Evolutionary conservation across 305 asterid genomes (phyloP).

Genomic region (Salvia sclarea): DNA sequence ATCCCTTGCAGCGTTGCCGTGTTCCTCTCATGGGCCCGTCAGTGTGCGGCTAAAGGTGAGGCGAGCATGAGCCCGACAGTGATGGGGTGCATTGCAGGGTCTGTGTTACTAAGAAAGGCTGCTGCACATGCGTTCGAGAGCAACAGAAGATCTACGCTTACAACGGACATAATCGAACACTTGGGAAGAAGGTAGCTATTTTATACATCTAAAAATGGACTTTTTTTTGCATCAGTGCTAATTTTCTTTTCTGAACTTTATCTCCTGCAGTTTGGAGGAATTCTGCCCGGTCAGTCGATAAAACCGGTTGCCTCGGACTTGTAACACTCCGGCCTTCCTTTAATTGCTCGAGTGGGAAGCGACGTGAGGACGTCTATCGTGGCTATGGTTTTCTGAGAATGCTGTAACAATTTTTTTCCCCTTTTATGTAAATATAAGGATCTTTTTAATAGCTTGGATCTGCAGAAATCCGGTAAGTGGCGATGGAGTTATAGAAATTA

Average conservation of each 20-base stretch:
- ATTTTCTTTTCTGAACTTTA: not conserved
- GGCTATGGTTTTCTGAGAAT: conserved; percentile 10
- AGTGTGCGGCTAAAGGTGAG: conserved; percentile 41
- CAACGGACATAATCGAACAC: conserved; percentile 75
- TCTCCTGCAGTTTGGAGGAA: conserved; percentile 69
- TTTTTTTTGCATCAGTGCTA: not conserved
- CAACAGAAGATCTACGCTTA: conserved; percentile 82
- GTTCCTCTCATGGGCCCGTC: conserved; percentile 83
- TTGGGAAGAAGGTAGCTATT: conserved; percentile 62
- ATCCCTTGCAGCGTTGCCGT: conserved; percentile 76
- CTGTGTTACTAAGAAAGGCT: conserved; percentile 73
- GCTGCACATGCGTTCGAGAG: conserved; percentile 71
- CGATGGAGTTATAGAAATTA: too few species aligned
- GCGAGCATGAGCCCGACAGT: conserved; percentile 50
- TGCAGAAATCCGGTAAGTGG: too few species aligned
- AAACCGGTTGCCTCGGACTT: not conserved
- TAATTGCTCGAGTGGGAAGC: not conserved
- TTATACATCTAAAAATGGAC: not conserved
- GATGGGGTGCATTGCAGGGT: conserved; percentile 81
- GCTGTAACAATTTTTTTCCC: too few species aligned
- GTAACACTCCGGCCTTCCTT: not conserved
- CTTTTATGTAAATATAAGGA: too few species aligned
- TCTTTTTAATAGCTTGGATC: too few species aligned
- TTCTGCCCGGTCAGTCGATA: conserved; percentile 49
- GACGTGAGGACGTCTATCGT: too few species aligned